Conservation (phyloP, 805 yeast genomes). For the Monosporozyma aquatica region DNA sequence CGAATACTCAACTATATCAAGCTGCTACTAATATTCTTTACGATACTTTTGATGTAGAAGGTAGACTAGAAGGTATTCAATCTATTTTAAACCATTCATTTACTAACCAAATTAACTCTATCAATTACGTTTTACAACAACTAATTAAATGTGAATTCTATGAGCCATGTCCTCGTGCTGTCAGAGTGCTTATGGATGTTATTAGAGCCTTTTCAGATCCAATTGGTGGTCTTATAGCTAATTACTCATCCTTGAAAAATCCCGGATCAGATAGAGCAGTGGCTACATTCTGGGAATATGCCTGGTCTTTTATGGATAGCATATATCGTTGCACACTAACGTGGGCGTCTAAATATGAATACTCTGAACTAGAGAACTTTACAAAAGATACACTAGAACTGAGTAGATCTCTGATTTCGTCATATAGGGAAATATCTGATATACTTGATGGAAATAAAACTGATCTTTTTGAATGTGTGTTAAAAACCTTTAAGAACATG, state of each 20-base stretch:
- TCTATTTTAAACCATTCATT: conserved; percentile 41
- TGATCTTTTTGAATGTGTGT: conserved; percentile 42
- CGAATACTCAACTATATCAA: conserved; percentile 49
- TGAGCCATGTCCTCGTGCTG: conserved; percentile 70
- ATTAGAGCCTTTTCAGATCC: conserved; percentile 57
- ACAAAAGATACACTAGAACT: conserved; percentile 81
- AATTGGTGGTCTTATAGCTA: conserved; percentile 44
- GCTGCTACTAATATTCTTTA: conserved; percentile 62
- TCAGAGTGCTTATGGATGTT: conserved; percentile 68
- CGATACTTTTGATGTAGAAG: conserved; percentile 72
- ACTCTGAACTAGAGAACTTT: conserved; percentile 58
- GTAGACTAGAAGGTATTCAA: conserved; percentile 67
- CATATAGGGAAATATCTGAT: conserved; percentile 44
- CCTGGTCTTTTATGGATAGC: conserved; percentile 67
- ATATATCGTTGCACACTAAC: conserved; percentile 55
- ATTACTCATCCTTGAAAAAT: conserved; percentile 20
- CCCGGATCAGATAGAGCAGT: conserved; percentile 21
- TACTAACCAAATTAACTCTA: conserved; percentile 39
- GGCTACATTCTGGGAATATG: conserved; percentile 51
- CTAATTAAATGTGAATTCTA: conserved; percentile 42
- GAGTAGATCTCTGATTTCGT: conserved; percentile 57
- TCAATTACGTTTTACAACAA: conserved; percentile 37
- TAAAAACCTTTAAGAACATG: conserved; percentile 58
- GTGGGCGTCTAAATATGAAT: conserved; percentile 65
- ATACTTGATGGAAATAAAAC: conserved; percentile 29